phyloP scores from a whole-genome alignment of 2,329 filamentous ascomycete genomes.

The Colletotrichum limetticola region DNA sequence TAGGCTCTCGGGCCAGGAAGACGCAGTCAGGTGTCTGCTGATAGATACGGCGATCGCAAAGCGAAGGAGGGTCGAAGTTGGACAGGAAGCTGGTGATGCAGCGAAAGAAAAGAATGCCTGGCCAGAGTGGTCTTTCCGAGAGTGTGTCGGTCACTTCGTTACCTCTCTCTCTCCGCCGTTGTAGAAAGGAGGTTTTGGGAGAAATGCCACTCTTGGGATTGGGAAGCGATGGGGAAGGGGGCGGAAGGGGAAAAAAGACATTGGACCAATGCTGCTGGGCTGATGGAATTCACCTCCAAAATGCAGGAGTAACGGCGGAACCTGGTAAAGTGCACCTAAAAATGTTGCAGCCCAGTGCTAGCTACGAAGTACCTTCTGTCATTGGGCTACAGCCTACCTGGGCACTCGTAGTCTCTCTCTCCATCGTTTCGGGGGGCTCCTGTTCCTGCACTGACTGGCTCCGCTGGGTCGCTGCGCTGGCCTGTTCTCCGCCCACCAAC shows the following conservation, averaged over 20 bases:
- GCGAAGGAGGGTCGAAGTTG: constrained; percentile 10
- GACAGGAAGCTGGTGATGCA: neutral
- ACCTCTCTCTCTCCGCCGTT: constrained; percentile 16
- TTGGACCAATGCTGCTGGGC: neutral
- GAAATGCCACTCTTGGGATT: neutral
- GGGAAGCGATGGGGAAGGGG: constrained; percentile 5
- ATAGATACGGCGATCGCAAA: neutral
- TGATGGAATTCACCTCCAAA: constrained; percentile 6
- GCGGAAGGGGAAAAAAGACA: neutral
- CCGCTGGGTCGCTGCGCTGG: constrained; percentile 17
- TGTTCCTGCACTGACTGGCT: constrained; percentile 34
- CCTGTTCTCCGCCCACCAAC: constrained; percentile 26
- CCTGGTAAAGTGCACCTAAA: constrained; percentile 18
- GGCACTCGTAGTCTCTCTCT: neutral
- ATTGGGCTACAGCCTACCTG: neutral
- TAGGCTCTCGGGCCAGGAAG: constrained; percentile 18
- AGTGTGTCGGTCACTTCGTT: constrained; percentile 19
- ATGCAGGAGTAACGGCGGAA: constrained; percentile 10
- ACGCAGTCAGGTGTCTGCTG: constrained; percentile 1
- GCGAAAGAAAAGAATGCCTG: neutral
- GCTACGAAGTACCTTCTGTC: neutral
- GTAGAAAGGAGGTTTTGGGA: constrained; percentile 18
- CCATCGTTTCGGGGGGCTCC: constrained; percentile 26
- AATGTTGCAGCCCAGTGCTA: constrained; percentile 9
- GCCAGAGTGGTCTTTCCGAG: neutral